Base-by-base conservation (phyloP, 1,284 basidiomycete genomes). In the Boletus semigastroideus region DNA sequence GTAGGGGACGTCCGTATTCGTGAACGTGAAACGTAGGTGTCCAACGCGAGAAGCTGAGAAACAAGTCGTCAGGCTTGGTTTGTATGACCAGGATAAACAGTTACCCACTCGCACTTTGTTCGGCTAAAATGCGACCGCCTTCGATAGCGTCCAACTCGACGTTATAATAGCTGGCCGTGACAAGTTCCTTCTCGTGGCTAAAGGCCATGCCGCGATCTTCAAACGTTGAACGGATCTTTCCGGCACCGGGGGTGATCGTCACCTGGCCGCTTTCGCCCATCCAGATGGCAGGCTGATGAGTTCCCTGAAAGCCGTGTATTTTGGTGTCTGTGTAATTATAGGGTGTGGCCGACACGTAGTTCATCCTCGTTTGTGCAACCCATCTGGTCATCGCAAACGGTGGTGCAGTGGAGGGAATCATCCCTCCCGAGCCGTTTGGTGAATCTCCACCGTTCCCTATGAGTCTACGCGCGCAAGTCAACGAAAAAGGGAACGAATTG, bases 201-300 rank as follows among this genome's bases (percentile, higher is more conserved):
- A 89, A 87, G 1, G 56, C 58, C 67, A 92, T 74, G 0, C 83
- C 87, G 8, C 89, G 74, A 20, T 79, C 71, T n/a, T 80, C 76
- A 54, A 88, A 87, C 7, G 64, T 69, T 4, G 77, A 72, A 44
- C 76, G 78, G 4, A 88, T 71, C 1, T 57, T 46, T 13, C 80
- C 79, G 3, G 74, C 66, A 7, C 90, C 89, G 4, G 87, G 84
- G 12, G 79, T 78, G 25, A 94, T 72, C 14, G 82, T 74, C 6
- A 82, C 78, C 27, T 80, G 81, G 0, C 81, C 90, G 55, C 84
- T 88, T 65, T 92, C 89, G 31, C 90, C 91, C 90, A 94, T 93
- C 91, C 91, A 93, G 41, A 93, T 92, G 0, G 91, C 91, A 0
- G 91, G 91, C 62, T 92, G 90, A 53, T 90, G 84, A 0, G 90